Evolutionary conservation across 2,329 filamentous ascomycete genomes (phyloP).

Genomic region (Colletotrichum tanaceti): DNA sequence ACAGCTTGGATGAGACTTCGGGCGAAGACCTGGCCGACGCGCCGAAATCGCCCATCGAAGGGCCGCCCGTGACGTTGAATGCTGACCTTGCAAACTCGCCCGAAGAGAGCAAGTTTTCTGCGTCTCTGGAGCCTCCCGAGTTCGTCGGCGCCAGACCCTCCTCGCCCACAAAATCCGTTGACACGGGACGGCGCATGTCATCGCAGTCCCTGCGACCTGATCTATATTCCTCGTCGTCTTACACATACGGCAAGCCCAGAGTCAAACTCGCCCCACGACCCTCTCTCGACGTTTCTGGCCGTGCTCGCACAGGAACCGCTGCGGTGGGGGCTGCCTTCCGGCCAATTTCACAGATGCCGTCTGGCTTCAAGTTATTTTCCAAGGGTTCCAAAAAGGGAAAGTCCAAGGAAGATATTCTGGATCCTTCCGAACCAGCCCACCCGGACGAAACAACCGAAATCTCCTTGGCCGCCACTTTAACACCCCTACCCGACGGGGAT

Average conservation of each 20-base stretch:
- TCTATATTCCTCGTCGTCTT: constrained; percentile 61
- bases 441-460: constrained; percentile 53
- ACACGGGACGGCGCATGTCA: constrained; percentile 59
- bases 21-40: constrained; percentile 45
- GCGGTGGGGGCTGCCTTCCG: constrained; percentile 65
- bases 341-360: constrained; percentile 82
- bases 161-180: constrained; percentile 59
- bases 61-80: constrained; percentile 61
- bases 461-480: constrained; percentile 49
- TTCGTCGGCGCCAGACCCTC: constrained; percentile 62
- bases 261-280: constrained; percentile 90
- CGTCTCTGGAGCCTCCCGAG: constrained; percentile 61
- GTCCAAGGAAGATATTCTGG: constrained; percentile 49
- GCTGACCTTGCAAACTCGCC: constrained; percentile 63
- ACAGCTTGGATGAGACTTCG: constrained; percentile 48
- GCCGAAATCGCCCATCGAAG: constrained; percentile 47
- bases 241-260: constrained; percentile 75
- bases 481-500: constrained; percentile 51
- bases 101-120: constrained; percentile 62
- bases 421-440: constrained; percentile 47
- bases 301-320: constrained; percentile 63
- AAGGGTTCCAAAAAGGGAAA: constrained; percentile 67
- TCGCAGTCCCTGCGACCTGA: constrained; percentile 66
- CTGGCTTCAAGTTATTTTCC: constrained; percentile 78
- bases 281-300: constrained; percentile 72